Evolutionary conservation across 176 grass and related monocot genomes (phyloP), one percentile per base, ranked within the genome.

Genomic region (Carex littledalei): DNA sequence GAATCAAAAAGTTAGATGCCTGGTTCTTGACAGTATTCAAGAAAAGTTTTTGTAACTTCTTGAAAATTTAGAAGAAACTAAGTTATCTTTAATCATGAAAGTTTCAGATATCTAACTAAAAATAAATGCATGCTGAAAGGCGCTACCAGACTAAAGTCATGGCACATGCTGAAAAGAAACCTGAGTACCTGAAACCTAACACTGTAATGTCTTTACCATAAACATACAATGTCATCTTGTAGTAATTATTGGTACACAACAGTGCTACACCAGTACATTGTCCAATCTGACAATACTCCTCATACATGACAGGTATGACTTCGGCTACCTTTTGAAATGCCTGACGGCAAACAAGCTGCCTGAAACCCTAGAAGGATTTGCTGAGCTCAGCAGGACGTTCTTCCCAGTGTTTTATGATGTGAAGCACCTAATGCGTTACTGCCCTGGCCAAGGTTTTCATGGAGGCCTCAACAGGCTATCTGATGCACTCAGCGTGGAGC

Each of bases 351-450:
- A 16, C 63, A 87, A 86, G 66, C 85, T 97, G 72, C 94, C 94
- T 0, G 86, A 89, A 55, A 88, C 84, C 60, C 67, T 88, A 79
- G 78, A 63, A 1, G 86, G 64, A 5, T 97, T 97, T 61, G 50
- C 84, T 4, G 32, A 85, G 2, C 89, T 94, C 69, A 71, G 85
- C 86, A 88, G 79, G 22, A 78, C 82, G 17, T 97, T 87, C 89
- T 97, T 97, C 24, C 91, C 94, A 0, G 82, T 88, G 67, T 61
- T 87, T 26, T 97, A 97, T 80, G 94, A 97, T 65, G 80, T 97
- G 89, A 97, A 97, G 66, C 89, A 97, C 43, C 86, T 97, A 81
- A 94, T 97, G 94, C 86, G 57, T 49, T 97, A 77, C 81, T 97
- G 91, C 76, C 56, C 79, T 61, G 80, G 79, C 52, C 72, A 63